Percentiles rank a stretch among this genome's conserved stretches.
phyloP scores from a whole-genome alignment of 192 early-diverging fungal genomes.

The Pecoramyces ruminantium region DNA sequence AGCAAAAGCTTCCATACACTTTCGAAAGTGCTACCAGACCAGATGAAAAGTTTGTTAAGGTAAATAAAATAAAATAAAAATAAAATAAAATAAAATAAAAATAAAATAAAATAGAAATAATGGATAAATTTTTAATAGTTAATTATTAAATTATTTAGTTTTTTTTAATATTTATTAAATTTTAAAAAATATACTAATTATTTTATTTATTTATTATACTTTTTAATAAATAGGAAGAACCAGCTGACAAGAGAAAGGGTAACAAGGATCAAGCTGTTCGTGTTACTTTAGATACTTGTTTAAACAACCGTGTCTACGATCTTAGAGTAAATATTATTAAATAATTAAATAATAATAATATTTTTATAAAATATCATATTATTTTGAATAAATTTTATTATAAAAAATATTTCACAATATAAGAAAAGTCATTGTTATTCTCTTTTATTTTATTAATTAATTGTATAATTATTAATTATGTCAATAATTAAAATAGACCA shows the following conservation, averaged over 20 bases:
- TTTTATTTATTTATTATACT: slow-evolving; percentile 5
- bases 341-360: too few species aligned
- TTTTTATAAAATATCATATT: too few species aligned
- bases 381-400: too few species aligned
- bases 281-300: slow-evolving; percentile 76
- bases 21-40: slow-evolving; percentile 82
- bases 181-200: too few species aligned
- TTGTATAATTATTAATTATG: background rate
- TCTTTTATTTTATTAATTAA: too few species aligned
- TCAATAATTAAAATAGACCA: slow-evolving; percentile 30
- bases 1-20: slow-evolving; percentile 64
- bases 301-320: slow-evolving; percentile 89
- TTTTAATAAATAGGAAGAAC: background rate
- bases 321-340: slow-evolving; percentile 54
- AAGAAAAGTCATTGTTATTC: too few species aligned
- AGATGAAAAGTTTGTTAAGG: slow-evolving; percentile 34
- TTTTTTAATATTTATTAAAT: too few species aligned
- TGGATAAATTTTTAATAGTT: too few species aligned
- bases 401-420: too few species aligned
- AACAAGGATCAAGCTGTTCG: slow-evolving; percentile 44
- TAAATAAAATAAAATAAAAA: slow-evolving; percentile 42
- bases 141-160: too few species aligned
- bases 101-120: too few species aligned
- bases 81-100: too few species aligned
- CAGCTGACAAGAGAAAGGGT: slow-evolving; percentile 4